Base-by-base conservation (phyloP, 192 early-diverging fungal species). In the Kickxella alabastrina region DNA sequence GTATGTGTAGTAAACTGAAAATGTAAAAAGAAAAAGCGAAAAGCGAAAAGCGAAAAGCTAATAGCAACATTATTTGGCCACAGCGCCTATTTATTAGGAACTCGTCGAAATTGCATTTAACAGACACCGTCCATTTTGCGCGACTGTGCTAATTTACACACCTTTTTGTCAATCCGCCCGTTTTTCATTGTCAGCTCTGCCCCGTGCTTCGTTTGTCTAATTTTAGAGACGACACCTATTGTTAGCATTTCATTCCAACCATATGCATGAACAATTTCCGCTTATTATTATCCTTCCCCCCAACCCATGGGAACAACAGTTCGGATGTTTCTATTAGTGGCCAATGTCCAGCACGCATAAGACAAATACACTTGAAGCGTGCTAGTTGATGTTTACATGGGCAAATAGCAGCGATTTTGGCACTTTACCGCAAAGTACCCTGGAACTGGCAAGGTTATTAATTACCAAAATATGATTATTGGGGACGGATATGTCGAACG, bases 251-350 rank as follows among this genome's bases (percentile, higher is more conserved):
- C n/a, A n/a, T n/a, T n/a, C n/a, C n/a, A n/a, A n/a, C n/a, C n/a
- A n/a, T n/a, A n/a, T n/a, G n/a, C n/a, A n/a, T n/a, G n/a, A n/a
- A n/a, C n/a, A n/a, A n/a, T n/a, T n/a, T n/a, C n/a, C n/a, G n/a
- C n/a, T n/a, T n/a, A n/a, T n/a, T n/a, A n/a, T n/a, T n/a, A n/a
- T n/a, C n/a, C n/a, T n/a, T n/a, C n/a, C n/a, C n/a, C n/a, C n/a
- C n/a, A n/a, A n/a, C n/a, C n/a, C n/a, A n/a, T n/a, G n/a, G n/a
- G n/a, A n/a, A n/a, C n/a, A n/a, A n/a, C n/a, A n/a, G n/a, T n/a
- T n/a, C n/a, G n/a, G n/a, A n/a, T n/a, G 49, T 51, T 51, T 40
- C 49, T 37, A 24, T 51, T 51, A 40, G 49, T 40, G 12, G 49
- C 38, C 14, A 34, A 51, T 19, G 2, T 51, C 6, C 31, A 36